A percentile compares a stretch with the other conserved stretches of the same genome.
Evolutionary conservation across 75 land plant species (phyloP).

Genomic region (Azolla pinnata): DNA sequence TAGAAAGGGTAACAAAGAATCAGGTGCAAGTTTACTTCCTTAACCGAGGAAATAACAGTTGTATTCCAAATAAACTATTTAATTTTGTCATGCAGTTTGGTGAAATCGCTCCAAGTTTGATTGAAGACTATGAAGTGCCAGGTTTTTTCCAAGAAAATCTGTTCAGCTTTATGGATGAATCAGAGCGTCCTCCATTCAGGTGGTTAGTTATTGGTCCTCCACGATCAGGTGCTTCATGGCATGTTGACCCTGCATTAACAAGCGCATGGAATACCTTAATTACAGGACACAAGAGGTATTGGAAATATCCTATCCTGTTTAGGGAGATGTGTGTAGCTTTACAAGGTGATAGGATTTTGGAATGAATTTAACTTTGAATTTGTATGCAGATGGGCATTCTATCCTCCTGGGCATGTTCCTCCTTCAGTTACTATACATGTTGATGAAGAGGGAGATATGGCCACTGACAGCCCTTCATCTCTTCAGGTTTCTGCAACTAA

Average conservation of each 20-base stretch:
- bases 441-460: constrained; percentile 94
- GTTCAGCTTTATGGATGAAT: constrained; percentile 57
- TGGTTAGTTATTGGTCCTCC: constrained; percentile 97
- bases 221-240: constrained; percentile 99
- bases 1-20: too few relatives aligned
- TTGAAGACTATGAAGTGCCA: constrained; percentile 85
- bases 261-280: constrained; percentile 99
- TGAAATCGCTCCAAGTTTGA: constrained; percentile 64
- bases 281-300: constrained; percentile 82
- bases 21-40: too few relatives aligned
- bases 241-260: constrained; percentile 93
- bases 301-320: background rate
- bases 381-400: constrained; percentile 83
- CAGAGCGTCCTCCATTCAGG: constrained; percentile 73
- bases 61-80: too few relatives aligned
- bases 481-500: constrained; percentile 51
- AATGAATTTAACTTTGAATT: too few relatives aligned
- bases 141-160: constrained; percentile 79
- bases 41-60: too few relatives aligned
- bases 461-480: constrained; percentile 80
- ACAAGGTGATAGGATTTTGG: too few relatives aligned
- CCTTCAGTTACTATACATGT: constrained; percentile 84
- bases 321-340: too few relatives aligned
- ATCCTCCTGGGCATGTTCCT: constrained; percentile 97
- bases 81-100: constrained; percentile 96